Conservation (phyloP, 176 grass and related monocot species). For the Ampelocalamus luodianensis region DNA sequence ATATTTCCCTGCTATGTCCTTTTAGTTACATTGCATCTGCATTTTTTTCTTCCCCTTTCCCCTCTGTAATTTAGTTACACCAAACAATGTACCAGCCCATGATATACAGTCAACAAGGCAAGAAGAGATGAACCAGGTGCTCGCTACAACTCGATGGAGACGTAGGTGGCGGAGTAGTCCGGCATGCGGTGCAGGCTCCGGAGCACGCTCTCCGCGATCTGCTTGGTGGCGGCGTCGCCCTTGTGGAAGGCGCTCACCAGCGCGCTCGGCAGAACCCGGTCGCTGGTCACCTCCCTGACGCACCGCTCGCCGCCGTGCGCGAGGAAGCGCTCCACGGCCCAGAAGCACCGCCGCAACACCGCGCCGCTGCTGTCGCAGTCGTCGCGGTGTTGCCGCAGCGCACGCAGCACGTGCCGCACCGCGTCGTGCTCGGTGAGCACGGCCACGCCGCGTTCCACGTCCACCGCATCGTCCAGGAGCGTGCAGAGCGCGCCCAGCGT, state of each 20-base stretch:
- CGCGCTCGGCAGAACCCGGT: slow-evolving; percentile 63
- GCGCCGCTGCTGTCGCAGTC: not conserved
- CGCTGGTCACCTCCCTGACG: slow-evolving; percentile 55
- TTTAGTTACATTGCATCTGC: slow-evolving; percentile 25
- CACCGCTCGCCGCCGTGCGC: slow-evolving; percentile 59
- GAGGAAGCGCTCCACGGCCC: slow-evolving; percentile 80
- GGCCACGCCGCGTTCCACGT: slow-evolving; percentile 64
- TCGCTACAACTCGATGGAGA: slow-evolving; percentile 51
- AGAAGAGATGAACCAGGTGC: not conserved
- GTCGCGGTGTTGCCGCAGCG: slow-evolving; percentile 66
- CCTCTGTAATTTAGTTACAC: slow-evolving; percentile 39
- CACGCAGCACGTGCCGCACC: slow-evolving; percentile 54
- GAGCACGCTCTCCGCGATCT: slow-evolving; percentile 81
- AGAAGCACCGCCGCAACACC: slow-evolving; percentile 69
- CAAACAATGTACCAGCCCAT: slow-evolving; percentile 32
- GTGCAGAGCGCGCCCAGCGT: slow-evolving; percentile 73
- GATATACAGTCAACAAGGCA: slow-evolving; percentile 10
- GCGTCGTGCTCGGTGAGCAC: slow-evolving; percentile 62
- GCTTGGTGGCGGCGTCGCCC: slow-evolving; percentile 66
- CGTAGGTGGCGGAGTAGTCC: slow-evolving; percentile 57
- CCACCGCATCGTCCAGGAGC: slow-evolving; percentile 73
- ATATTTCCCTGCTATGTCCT: slow-evolving; percentile 23
- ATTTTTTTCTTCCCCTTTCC: not conserved
- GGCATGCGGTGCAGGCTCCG: slow-evolving; percentile 70
- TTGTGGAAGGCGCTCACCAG: slow-evolving; percentile 74